These are phyloP conservation scores for Domatiomyces globalis DNA, from an alignment of 2,329 filamentous ascomycete species.

Conservation along the genomic window DNA sequence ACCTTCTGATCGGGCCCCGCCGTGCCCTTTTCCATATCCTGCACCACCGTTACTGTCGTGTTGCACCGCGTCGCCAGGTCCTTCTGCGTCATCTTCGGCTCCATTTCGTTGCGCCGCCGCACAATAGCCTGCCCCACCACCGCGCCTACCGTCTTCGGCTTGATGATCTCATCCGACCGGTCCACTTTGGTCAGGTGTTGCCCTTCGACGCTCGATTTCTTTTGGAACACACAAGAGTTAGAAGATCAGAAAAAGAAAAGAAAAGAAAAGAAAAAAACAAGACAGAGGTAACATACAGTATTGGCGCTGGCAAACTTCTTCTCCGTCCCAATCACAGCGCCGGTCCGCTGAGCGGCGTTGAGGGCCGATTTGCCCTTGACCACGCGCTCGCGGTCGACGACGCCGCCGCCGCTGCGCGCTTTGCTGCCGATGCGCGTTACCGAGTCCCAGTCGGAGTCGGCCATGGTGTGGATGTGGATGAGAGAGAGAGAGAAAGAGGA, in stretches of 20 bases:
- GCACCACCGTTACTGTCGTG: slow-evolving; percentile 64
- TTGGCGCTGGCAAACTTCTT: slow-evolving; percentile 81
- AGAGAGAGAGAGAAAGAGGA: not conserved
- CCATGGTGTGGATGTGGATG: slow-evolving; percentile 1
- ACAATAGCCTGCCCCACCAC: slow-evolving; percentile 72
- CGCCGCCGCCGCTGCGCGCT: slow-evolving; percentile 48
- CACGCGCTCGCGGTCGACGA: slow-evolving; percentile 63
- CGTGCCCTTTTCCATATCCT: slow-evolving; percentile 70
- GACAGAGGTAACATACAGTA: slow-evolving; percentile 45
- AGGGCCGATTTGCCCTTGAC: slow-evolving; percentile 69
- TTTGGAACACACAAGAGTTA: slow-evolving; percentile 30
- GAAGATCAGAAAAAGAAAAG: not conserved
- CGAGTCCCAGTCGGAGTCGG: slow-evolving; percentile 56
- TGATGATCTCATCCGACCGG: slow-evolving; percentile 92
- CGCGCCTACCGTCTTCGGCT: slow-evolving; percentile 78
- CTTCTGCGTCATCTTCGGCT: slow-evolving; percentile 95
- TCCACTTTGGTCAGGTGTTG: slow-evolving; percentile 97
- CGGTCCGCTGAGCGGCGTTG: slow-evolving; percentile 77
- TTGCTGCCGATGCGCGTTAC: slow-evolving; percentile 92
- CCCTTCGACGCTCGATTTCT: slow-evolving; percentile 50
- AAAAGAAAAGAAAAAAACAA: slow-evolving; percentile 1
- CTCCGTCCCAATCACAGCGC: slow-evolving; percentile 65
- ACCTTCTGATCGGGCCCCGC: slow-evolving; percentile 74
- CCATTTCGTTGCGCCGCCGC: slow-evolving; percentile 61
- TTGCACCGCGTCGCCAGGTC: slow-evolving; percentile 76